Evolutionary conservation across 2,329 filamentous ascomycete genomes (phyloP), one percentile per base, ranked within the genome.

Genomic region (Ophiostoma australiae): DNA sequence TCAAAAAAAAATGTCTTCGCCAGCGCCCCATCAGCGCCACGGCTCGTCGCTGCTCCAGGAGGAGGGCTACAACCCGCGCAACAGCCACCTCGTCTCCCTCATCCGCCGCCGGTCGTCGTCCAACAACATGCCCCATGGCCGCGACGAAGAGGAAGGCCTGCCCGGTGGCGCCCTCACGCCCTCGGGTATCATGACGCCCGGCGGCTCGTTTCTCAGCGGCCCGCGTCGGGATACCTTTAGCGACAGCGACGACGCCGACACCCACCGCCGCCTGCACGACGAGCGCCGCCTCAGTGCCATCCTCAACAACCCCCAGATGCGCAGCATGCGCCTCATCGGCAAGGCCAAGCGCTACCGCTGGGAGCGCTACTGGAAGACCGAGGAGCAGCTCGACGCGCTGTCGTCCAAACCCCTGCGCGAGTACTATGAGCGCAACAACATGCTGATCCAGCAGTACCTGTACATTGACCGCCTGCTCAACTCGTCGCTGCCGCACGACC

Each of bases 391-490:
- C 74, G 86, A 86, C 74, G 78, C 80, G 71, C 90, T 96, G 86
- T 87, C 86, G 77, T 11, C 63, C 4, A n/a, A 44, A 44, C 37
- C 91, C 90, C 80, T 96, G 86, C 91, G 93, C 67, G 78, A 90
- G 77, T 97, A 97, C 81, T 97, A 98, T 77, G 90, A 96, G 82
- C 88, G 92, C 63, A 94, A 90, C 77, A 98, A 98, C 80, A 89
- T 90, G 75, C 84, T 97, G 63, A 89, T 98, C 72, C 91, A 95
- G 79, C 91, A 97, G 78, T 98, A 97, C 79, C 84, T 96, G 74
- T 97, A 96, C 79, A 97, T 97, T 76, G 94, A 97, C 80, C 88
- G 90, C 69, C 84, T 98, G 71, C 85, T 98, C 73, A 93, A 97
- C 80, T 97, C 93, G 10, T 94, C 92, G 39, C 87, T 97, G n/a